Base-by-base conservation (phyloP, 2,329 filamentous ascomycete genomes). In the Lachnellula cervina region DNA sequence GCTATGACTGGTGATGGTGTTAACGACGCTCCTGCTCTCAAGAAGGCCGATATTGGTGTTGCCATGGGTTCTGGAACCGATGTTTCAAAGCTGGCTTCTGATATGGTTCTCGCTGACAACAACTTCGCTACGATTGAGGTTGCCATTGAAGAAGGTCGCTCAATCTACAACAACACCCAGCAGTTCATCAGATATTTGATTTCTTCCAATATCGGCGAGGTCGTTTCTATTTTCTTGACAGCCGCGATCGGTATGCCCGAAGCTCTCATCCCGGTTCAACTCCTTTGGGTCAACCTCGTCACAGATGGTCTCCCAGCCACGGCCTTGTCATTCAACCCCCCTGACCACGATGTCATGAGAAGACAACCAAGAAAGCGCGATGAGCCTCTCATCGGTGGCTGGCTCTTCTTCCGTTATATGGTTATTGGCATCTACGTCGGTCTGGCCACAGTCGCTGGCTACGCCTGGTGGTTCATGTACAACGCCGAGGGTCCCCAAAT, bases 391-490 rank as follows among this genome's bases (percentile, higher is more conserved):
- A 93, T 99, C 52, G 87, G 90, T 45, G 91, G 92, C 57, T 99
- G 94, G 94, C 77, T 99, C 40, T 97, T 99, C 78, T 91, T 97
- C 81, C 86, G 94, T 52, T 99, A 99, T 74, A 85, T 99, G 78
- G 86, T 97, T 49, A 94, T 99, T 66, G 94, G 94, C 59, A 90
- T 85, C 8, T 99, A 99, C 62, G 94, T 99, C 56, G 94, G 94
- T 70, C 79, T 90, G 42, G 94, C 94, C 52, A 99, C 94, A 3
- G 95, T 99, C 19, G 91, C 88, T 68, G 94, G 95, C 46, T 99
- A 99, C 70, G 93, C 90, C n/a, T 99, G 94, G 94, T 99, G 91
- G 90, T 99, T 97, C 79, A 92, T 99, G 88, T 96, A 88, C 79
- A 93, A 97, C 76, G 76, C 85, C 8, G 84, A 86, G 63, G 94